A percentile compares a stretch with the other conserved stretches of the same genome.
phyloP scores from a whole-genome alignment of 2,329 filamentous ascomycete species.

The Coccinonectria pachysandricola region DNA sequence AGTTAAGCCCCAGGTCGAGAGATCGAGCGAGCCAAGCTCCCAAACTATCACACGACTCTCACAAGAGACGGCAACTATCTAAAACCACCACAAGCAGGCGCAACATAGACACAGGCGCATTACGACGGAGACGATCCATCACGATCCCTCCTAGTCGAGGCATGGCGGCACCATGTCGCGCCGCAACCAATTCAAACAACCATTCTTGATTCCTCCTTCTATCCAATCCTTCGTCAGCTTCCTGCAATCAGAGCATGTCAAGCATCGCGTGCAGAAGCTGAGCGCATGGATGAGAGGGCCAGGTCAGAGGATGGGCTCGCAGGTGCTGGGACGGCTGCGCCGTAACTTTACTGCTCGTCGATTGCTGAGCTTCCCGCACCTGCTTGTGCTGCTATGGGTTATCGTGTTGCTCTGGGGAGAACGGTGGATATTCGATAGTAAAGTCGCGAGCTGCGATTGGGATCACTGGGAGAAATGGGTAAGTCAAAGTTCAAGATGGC shows the following conservation, averaged over 20 bases:
- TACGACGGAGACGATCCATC: constrained; percentile 1
- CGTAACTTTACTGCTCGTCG: constrained; percentile 39
- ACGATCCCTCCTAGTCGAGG: constrained; percentile 10
- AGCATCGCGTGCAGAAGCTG: constrained; percentile 20
- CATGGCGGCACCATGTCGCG: constrained; percentile 23
- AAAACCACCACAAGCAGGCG: no score
- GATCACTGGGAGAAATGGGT: constrained; percentile 89
- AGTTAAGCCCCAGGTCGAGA: no score
- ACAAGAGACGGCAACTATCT: no score
- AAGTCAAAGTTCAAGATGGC: constrained; percentile 22
- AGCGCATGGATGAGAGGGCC: constrained; percentile 33
- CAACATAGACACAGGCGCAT: background rate
- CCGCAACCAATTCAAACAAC: constrained; percentile 12
- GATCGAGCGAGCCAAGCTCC: no score
- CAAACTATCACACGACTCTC: no score
- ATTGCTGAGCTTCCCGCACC: constrained; percentile 53
- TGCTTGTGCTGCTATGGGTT: constrained; percentile 65
- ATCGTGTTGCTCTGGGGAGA: constrained; percentile 77
- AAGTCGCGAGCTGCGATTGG: constrained; percentile 69
- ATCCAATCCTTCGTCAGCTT: constrained; percentile 14
- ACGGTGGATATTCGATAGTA: constrained; percentile 61
- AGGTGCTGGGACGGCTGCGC: constrained; percentile 19
- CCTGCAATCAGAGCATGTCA: constrained; percentile 9
- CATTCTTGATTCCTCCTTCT: constrained; percentile 8
- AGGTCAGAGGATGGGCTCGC: constrained; percentile 26